Evolutionary conservation across 2,329 filamentous ascomycete species (phyloP), one percentile per base, ranked within the genome.

Genomic region (Cytospora leucostoma): DNA sequence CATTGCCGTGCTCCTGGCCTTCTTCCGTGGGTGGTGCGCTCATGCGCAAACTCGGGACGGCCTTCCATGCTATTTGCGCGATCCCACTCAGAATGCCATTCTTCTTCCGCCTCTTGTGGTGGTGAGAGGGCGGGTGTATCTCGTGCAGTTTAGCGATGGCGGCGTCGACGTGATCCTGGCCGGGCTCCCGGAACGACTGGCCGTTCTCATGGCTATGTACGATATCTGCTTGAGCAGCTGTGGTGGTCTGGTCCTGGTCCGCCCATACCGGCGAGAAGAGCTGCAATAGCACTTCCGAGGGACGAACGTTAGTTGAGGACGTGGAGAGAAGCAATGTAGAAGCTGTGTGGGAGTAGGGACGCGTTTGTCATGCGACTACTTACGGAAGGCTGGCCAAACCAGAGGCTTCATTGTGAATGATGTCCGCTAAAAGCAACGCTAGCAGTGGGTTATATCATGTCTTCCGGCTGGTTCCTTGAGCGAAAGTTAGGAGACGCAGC

Each of bases 151-250:
- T 81, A 50, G 72, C 71, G 61, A 82, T 72, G 6, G 84, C 84
- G 34, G 79, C 76, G 53, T 83, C 80, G 61, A 86, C 82, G 17
- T 84, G 75, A 56, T 85, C 82, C 68, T 79, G 79, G 49, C 82
- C 84, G 83, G 66, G 11, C 37, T 59, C 56, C 56, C 61, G 56
- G 63, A 68, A 54, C 19, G 65, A 57, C 34, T 61, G 56, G 37
- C 37, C 53, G 17, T 59, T 34, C 50, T 66, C 63, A 63, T 66
- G 65, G 19, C 59, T 21, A 4, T 64, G 56, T 12, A 66, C 54
- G 35, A 66, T 56, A 15, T 66, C 65, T 19, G 65, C 40, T 3
- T 59, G 62, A 27, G 62, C 51, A 33, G 51, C 60, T 35, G 65
- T 60, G n/a, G 33, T 60, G n/a, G 71, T 63, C 12, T 68, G 71